These are phyloP conservation scores for Vicia sativa DNA, from an alignment of 306 rosid genomes.

Conservation along the genomic window DNA sequence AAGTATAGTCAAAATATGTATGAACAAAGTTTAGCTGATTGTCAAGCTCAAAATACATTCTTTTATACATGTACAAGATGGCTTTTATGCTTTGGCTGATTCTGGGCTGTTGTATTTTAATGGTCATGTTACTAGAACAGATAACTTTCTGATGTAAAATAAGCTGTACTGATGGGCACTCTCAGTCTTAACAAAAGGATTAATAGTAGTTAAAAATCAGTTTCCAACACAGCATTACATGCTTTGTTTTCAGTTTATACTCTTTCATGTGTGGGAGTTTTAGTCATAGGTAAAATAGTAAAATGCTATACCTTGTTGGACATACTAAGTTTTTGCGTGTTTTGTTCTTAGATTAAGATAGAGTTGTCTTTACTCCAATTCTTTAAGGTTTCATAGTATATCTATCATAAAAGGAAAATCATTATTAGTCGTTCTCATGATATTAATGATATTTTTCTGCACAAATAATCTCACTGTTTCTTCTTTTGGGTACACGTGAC, in stretches of 20 bases:
- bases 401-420: neutral
- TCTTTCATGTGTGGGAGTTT: neutral
- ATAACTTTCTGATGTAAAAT: neutral
- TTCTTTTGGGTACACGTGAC: neutral
- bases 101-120: neutral
- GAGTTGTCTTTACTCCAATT: neutral
- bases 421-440: neutral
- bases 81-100: neutral
- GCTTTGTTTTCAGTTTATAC: neutral
- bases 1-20: neutral
- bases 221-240: neutral
- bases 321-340: neutral
- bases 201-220: neutral
- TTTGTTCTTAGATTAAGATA: neutral
- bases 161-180: neutral
- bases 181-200: slow-evolving; percentile 4
- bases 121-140: neutral
- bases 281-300: slow-evolving; percentile 4
- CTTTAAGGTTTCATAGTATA: neutral
- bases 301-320: neutral
- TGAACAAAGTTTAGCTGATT: slow-evolving; percentile 30
- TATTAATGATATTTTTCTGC: neutral
- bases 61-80: neutral
- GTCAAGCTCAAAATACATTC: neutral
- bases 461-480: neutral